Percentiles rank a stretch among this genome's conserved stretches.
These are phyloP conservation scores for Ceratocystis eucalypticola DNA, from an alignment of 2,329 filamentous ascomycete genomes.

Conservation along the genomic window DNA sequence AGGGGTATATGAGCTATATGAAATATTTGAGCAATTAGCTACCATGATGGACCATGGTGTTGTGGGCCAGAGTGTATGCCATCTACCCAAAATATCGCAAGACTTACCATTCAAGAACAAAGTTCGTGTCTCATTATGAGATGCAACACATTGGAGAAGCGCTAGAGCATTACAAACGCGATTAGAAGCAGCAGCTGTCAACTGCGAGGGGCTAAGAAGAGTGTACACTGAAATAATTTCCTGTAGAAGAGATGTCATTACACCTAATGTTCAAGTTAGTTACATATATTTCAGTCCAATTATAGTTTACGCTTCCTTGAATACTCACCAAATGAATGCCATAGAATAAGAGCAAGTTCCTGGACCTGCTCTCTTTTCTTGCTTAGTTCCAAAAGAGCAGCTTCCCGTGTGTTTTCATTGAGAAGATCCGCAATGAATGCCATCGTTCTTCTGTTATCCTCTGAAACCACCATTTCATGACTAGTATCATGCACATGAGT, in stretches of 20 bases:
- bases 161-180: slow-evolving; percentile 94
- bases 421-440: slow-evolving; percentile 85
- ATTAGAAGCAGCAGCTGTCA: slow-evolving; percentile 95
- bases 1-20: slow-evolving; percentile 79
- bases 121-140: slow-evolving; percentile 88
- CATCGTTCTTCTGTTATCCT: slow-evolving; percentile 87
- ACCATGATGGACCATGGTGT: background rate
- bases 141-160: slow-evolving; percentile 89
- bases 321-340: slow-evolving; percentile 81
- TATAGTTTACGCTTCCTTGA: background rate
- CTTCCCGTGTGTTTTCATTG: slow-evolving; percentile 74
- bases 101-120: slow-evolving; percentile 78
- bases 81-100: background rate
- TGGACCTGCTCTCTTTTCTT: slow-evolving; percentile 98
- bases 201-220: slow-evolving; percentile 86
- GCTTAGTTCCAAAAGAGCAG: slow-evolving; percentile 84
- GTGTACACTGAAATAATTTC: slow-evolving; percentile 99
- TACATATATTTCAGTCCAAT: background rate
- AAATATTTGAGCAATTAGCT: background rate
- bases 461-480: slow-evolving; percentile 55
- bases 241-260: slow-evolving; percentile 94
- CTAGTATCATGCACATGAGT: slow-evolving; percentile 41
- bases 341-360: slow-evolving; percentile 86
- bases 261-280: slow-evolving; percentile 41
- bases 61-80: background rate